Evolutionary conservation across 2,329 filamentous ascomycete genomes (phyloP).

Genomic region (Monosporascus cannonballus): DNA sequence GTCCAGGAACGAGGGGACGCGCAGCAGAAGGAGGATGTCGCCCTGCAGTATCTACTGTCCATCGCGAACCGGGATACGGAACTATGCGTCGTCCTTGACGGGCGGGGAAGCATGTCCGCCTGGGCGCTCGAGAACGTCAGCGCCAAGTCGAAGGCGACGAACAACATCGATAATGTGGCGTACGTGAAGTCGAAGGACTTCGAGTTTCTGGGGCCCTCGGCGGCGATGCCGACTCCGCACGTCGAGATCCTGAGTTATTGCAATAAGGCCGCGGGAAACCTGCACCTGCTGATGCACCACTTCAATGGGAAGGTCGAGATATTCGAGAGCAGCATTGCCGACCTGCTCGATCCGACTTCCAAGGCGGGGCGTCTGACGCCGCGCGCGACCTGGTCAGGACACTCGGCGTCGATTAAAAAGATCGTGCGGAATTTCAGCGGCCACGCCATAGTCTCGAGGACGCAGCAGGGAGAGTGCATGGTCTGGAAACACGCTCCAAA

Average conservation of each 20-base stretch:
- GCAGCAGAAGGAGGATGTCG: constrained; percentile 58
- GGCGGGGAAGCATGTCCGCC: constrained; percentile 78
- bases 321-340: constrained; percentile 71
- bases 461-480: constrained; percentile 69
- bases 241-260: constrained; percentile 71
- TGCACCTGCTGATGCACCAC: constrained; percentile 73
- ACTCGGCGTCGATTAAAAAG: constrained; percentile 74
- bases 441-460: constrained; percentile 73
- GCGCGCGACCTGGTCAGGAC: constrained; percentile 73
- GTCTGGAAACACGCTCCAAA: constrained; percentile 68
- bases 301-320: constrained; percentile 82
- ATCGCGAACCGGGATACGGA: constrained; percentile 82
- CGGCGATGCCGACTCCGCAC: constrained; percentile 32
- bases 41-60: constrained; percentile 77
- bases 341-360: constrained; percentile 69
- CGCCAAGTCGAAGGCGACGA: constrained; percentile 57
- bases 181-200: constrained; percentile 60
- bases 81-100: constrained; percentile 79
- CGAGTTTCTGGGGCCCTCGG: constrained; percentile 33
- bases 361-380: constrained; percentile 54
- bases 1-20: constrained; percentile 55
- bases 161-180: constrained; percentile 78
- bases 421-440: constrained; percentile 82
- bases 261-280: constrained; percentile 53
- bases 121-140: constrained; percentile 89